phyloP scores from a whole-genome alignment of 192 early-diverging fungal species.

The Coemansia pectinata region DNA sequence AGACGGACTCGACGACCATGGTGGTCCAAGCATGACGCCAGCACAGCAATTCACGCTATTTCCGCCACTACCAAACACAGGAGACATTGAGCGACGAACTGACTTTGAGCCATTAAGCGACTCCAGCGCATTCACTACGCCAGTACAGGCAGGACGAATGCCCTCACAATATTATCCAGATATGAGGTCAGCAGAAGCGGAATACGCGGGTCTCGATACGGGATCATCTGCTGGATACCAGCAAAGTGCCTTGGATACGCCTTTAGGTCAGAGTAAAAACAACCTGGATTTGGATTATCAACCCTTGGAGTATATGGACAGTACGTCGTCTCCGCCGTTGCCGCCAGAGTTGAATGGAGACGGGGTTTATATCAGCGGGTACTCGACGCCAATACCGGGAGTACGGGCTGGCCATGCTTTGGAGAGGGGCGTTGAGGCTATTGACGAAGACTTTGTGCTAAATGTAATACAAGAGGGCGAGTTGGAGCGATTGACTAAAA shows the following conservation, averaged over 20 bases:
- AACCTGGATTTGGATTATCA: background rate
- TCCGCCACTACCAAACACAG: background rate
- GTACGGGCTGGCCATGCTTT: background rate
- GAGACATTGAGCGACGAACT: background rate
- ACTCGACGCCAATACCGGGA: conserved; percentile 1
- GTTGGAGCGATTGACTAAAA: conserved; percentile 31
- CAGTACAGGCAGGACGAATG: background rate
- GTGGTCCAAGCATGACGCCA: background rate
- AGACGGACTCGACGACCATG: background rate
- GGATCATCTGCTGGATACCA: background rate
- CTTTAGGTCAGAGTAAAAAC: background rate
- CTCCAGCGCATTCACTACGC: background rate
- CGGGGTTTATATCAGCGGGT: background rate
- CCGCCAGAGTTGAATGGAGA: background rate
- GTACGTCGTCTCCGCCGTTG: background rate
- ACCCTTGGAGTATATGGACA: background rate
- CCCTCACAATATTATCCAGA: background rate
- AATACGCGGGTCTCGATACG: background rate
- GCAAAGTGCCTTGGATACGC: background rate
- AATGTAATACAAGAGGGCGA: conserved; percentile 48
- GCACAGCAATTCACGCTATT: background rate
- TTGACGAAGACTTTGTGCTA: conserved; percentile 44
- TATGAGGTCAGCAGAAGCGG: background rate
- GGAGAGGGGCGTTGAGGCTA: background rate
- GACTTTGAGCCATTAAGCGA: background rate